These are phyloP conservation scores for Talaromyces amestolkiae DNA, from an alignment of 2,329 filamentous ascomycete species.

Conservation along the genomic window DNA sequence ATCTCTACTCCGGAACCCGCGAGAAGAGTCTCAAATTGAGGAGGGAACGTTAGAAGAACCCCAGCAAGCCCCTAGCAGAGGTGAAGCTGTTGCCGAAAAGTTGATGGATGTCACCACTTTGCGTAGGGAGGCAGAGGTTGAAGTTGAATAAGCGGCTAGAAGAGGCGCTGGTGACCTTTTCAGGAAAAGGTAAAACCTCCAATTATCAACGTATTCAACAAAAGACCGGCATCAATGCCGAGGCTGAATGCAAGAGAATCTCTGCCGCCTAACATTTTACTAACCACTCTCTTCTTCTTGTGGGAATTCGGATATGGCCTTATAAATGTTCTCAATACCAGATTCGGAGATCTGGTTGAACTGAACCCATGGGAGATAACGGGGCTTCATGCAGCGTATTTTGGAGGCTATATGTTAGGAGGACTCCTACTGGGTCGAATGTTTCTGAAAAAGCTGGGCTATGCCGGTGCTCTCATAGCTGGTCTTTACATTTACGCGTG, in stretches of 20 bases:
- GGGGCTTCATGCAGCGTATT: neutral
- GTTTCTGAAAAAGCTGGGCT: constrained; percentile 4
- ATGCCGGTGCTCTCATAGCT: neutral
- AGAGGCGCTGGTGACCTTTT: neutral
- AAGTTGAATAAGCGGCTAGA: neutral
- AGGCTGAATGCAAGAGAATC: neutral
- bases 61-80: neutral
- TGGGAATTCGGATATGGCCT: constrained; percentile 3
- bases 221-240: neutral
- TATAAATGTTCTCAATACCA: neutral
- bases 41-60: neutral
- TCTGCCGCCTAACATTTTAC: neutral
- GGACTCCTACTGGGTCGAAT: neutral
- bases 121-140: neutral
- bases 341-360: neutral
- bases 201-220: neutral
- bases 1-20: neutral
- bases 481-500: constrained; percentile 15
- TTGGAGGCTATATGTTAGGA: neutral
- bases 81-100: neutral
- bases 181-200: neutral
- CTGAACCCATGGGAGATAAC: neutral
- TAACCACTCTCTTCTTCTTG: constrained; percentile 6
- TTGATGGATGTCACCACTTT: neutral
- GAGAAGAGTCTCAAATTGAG: neutral